phyloP scores from a whole-genome alignment of 768 basidiomycete species.

The Chlorophyllum brunneum region DNA sequence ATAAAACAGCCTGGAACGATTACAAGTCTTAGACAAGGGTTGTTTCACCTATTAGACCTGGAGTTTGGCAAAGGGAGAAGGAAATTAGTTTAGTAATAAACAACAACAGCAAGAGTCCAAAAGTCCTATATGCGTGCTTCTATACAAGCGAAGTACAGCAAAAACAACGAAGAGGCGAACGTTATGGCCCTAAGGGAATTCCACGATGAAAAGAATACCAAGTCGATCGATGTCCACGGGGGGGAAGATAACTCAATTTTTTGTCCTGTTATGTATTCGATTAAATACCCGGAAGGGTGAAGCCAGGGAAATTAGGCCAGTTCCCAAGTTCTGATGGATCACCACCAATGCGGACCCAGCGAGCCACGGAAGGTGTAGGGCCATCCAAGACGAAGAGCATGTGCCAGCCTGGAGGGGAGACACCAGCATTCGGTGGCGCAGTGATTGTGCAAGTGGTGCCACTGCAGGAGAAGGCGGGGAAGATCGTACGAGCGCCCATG shows the following conservation, averaged over 20 bases:
- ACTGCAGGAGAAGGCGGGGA: slow-evolving; percentile 66
- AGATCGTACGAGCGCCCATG: slow-evolving; percentile 70
- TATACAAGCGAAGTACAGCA: too few species aligned
- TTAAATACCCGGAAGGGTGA: slow-evolving; percentile 58
- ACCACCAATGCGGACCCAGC: slow-evolving; percentile 76
- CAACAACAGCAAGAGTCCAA: too few species aligned
- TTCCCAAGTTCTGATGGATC: slow-evolving; percentile 68
- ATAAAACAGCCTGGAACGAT: too few species aligned
- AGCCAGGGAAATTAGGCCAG: slow-evolving; percentile 71
- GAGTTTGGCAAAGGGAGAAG: too few species aligned
- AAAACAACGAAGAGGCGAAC: too few species aligned
- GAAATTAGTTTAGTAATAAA: too few species aligned
- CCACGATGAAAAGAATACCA: not conserved
- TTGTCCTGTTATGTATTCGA: too few species aligned
- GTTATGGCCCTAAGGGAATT: too few species aligned
- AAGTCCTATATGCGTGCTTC: too few species aligned
- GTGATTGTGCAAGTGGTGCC: slow-evolving; percentile 75
- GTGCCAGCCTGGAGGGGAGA: slow-evolving; percentile 76
- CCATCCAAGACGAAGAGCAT: slow-evolving; percentile 76
- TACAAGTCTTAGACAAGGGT: too few species aligned
- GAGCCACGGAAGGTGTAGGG: slow-evolving; percentile 70
- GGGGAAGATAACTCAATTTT: not conserved
- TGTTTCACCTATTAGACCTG: too few species aligned
- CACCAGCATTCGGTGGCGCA: slow-evolving; percentile 64
- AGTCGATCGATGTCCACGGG: not conserved